Base-by-base conservation (phyloP, 495 filamentous ascomycete species). In the Poronia punctata region DNA sequence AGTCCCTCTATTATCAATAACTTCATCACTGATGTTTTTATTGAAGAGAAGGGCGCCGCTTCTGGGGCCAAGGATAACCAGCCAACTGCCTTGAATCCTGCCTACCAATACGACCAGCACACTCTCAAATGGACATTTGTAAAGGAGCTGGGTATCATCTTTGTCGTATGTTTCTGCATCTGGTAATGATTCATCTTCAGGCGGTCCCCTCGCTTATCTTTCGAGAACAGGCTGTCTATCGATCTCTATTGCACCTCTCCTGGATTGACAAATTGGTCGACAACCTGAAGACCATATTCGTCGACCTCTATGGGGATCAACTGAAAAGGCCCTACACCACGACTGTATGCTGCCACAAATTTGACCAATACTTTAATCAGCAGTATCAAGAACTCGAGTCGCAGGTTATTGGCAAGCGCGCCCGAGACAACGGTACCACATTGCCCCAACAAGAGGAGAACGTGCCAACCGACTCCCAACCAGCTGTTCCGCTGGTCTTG, bases 211-310 rank as follows among this genome's bases (percentile, higher is more conserved):
- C 18, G n/a, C 16, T 18, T n/a, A 20, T 12, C 8, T 14, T 12
- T 3, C 11, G 7, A 26, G 2, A 16, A 21, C 53, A 98, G 90
- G 92, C 90, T 38, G 92, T 98, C 43, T 98, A 98, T 63, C 85
- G 93, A 60, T 95, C 88, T 18, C 75, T 98, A 6, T 67, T 98
- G 7, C 90, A 95, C 57, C 79, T 98, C 11, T 86, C 86, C 2
- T 98, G 92, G 92, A 86, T 97, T 48, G 92, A 97, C 56, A 90
- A 89, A 61, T 84, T 98, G 15, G 71, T 98, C 41, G 89, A 95
- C 53, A 95, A 96, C 48, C 84, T 97, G 37, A 84, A 82, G 48
- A 85, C 84, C 5, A 76, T 98, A 21, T 98, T 97, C 56, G 75
- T 86, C 37, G 81, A 85, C 39, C 70, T 95, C 18, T 97, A 96